Base-by-base conservation (phyloP, 345 rosid species). In the Rhodamnia rubescens region DNA sequence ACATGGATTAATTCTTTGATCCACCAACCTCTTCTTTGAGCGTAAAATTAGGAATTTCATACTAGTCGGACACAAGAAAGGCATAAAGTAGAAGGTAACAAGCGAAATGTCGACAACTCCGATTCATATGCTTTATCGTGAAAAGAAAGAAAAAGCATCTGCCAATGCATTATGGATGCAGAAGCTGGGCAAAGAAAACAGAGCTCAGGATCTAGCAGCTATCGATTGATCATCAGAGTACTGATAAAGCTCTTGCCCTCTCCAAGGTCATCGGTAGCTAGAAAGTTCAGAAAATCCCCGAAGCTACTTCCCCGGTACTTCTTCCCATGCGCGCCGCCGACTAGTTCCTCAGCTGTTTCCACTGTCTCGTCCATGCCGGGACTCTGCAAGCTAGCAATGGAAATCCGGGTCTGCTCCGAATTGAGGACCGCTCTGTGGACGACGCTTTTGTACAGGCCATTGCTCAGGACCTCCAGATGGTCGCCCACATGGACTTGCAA, bases 401-500 rank as follows among this genome's bases (percentile, higher is more conserved):
- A 95, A 36, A 93, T 49, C 74, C 97, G 88, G 21, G 90, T 91
- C 83, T 29, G 88, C 11, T 90, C 90, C 29, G 84, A 24, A 57
- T 91, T 92, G 50, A 93, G 69, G 22, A 85, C 83, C 18, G 86
- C 96, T 89, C 93, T 90, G 50, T 94, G 96, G 58, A 91, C 83
- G 2, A 93, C 88, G 42, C 95, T 93, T 84, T 92, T 92, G 91
- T 89, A 93, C 6, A 87, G 21, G 40, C 97, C 98, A 58, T 96
- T 94, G 92, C 96, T 95, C 8, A 94, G 90, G 3, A 93, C 96
- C 87, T 93, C 95, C 11, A 94, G 82, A 81, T 93, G 98, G 85
- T 95, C 96, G 1, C 98, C 96, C 4, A 93, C 82, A 51, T 91
- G 93, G 22, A 95, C 96, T 86, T 92, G 93, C 26, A 96, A 92